phyloP scores from a whole-genome alignment of 1,139 yeast genomes.

The Debaryomyces udenii region DNA sequence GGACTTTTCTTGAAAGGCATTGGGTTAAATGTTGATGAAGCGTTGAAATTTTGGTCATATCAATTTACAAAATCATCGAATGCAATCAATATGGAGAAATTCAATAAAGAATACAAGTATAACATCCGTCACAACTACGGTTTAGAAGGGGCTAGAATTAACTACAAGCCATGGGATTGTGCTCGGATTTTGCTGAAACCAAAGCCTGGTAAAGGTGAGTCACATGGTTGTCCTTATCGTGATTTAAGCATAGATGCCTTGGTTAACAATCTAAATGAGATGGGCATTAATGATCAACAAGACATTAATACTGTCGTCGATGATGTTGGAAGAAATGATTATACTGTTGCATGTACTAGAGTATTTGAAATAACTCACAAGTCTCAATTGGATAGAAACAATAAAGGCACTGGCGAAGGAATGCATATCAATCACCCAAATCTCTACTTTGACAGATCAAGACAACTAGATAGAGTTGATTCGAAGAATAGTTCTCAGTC shows the following conservation, averaged over 20 bases:
- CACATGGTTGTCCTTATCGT: constrained; percentile 93
- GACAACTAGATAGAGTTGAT: constrained; percentile 40
- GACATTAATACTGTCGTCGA: constrained; percentile 66
- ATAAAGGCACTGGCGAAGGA: constrained; percentile 39
- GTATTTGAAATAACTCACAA: constrained; percentile 83
- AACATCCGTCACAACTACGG: constrained; percentile 90
- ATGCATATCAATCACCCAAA: constrained; percentile 82
- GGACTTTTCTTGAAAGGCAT: constrained; percentile 85
- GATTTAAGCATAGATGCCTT: constrained; percentile 69
- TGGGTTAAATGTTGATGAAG: constrained; percentile 86
- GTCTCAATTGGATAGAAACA: constrained; percentile 39
- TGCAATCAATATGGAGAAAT: constrained; percentile 65
- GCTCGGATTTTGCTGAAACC: constrained; percentile 73
- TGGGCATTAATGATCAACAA: constrained; percentile 72
- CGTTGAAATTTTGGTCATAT: constrained; percentile 79
- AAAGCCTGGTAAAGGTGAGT: constrained; percentile 70
- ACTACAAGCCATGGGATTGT: constrained; percentile 87
- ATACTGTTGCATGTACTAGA: constrained; percentile 85
- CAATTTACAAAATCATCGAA: constrained; percentile 63
- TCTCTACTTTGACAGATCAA: constrained; percentile 77
- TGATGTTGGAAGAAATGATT: constrained; percentile 66
- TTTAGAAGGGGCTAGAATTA: constrained; percentile 83
- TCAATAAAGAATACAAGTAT: constrained; percentile 85
- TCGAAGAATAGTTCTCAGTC: constrained; percentile 8
- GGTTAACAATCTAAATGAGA: constrained; percentile 52